Conservation (phyloP, 306 rosid genomes). For the Malus domestica region ASM211411v1 NC_041795.1:13049501-13050000, state of each 20-base stretch:
- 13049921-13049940: slow-evolving; percentile 43
- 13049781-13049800: slow-evolving; percentile 27
- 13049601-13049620: slow-evolving; percentile 33
- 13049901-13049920: slow-evolving; percentile 46
- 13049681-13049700: slow-evolving; percentile 54
- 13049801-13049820: slow-evolving; percentile 34
- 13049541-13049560: no score
- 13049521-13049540: no score
- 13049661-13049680: slow-evolving; percentile 46
- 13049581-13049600: neutral
- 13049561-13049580: no score
- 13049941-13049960: slow-evolving; percentile 59
- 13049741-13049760: slow-evolving; percentile 42
- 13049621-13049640: slow-evolving; percentile 67
- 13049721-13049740: slow-evolving; percentile 14
- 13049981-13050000: slow-evolving; percentile 24
- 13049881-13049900: slow-evolving; percentile 36
- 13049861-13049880: slow-evolving; percentile 43
- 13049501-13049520: no score
- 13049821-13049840: slow-evolving; percentile 32
- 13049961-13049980: slow-evolving; percentile 52
- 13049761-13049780: slow-evolving; percentile 27
- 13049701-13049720: slow-evolving; percentile 35
- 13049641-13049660: slow-evolving; percentile 62
- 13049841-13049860: slow-evolving; percentile 1